Evolutionary conservation across 805 yeast species (phyloP).

Genomic region (Hanseniaspora valbyensis): DNA sequence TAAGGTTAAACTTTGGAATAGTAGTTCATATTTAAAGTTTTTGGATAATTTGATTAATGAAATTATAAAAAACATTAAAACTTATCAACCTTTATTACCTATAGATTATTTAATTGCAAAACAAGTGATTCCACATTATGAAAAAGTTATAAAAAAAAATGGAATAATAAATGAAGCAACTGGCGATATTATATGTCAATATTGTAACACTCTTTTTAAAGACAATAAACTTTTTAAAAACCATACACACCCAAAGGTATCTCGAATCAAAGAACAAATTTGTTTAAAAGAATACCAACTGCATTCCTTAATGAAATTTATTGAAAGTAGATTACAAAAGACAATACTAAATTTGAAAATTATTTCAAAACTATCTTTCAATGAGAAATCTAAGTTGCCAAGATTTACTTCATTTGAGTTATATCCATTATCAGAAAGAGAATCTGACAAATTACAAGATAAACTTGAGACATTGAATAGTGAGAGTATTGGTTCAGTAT

Average conservation of each 20-base stretch:
- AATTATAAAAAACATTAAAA: slow-evolving; percentile 1
- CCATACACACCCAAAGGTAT: slow-evolving; percentile 51
- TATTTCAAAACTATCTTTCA: slow-evolving; percentile 32
- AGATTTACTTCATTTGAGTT: slow-evolving; percentile 53
- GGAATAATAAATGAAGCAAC: slow-evolving; percentile 14
- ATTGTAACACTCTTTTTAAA: slow-evolving; percentile 39
- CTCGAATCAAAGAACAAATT: slow-evolving; percentile 44
- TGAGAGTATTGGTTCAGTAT: slow-evolving; percentile 31
- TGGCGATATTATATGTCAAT: slow-evolving; percentile 17
- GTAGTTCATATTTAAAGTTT: slow-evolving; percentile 37
- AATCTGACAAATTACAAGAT: slow-evolving; percentile 43
- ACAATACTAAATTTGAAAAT: slow-evolving; percentile 10
- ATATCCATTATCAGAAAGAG: slow-evolving; percentile 62
- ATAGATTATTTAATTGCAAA: slow-evolving; percentile 20
- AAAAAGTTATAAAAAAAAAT: slow-evolving; percentile 2
- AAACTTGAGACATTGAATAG: slow-evolving; percentile 35
- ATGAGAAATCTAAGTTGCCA: slow-evolving; percentile 40
- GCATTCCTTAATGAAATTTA: slow-evolving; percentile 17
- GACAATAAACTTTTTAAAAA: slow-evolving; percentile 56
- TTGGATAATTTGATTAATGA: slow-evolving; percentile 28
- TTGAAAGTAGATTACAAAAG: slow-evolving; percentile 8
- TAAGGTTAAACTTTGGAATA: slow-evolving; percentile 37
- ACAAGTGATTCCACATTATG: slow-evolving; percentile 18
- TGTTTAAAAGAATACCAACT: slow-evolving; percentile 34
- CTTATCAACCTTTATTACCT: slow-evolving; percentile 3